Percentiles rank a stretch among this genome's conserved stretches.
phyloP scores from a whole-genome alignment of 2,329 filamentous ascomycete genomes.

The Calonectria hawksworthii region DNA sequence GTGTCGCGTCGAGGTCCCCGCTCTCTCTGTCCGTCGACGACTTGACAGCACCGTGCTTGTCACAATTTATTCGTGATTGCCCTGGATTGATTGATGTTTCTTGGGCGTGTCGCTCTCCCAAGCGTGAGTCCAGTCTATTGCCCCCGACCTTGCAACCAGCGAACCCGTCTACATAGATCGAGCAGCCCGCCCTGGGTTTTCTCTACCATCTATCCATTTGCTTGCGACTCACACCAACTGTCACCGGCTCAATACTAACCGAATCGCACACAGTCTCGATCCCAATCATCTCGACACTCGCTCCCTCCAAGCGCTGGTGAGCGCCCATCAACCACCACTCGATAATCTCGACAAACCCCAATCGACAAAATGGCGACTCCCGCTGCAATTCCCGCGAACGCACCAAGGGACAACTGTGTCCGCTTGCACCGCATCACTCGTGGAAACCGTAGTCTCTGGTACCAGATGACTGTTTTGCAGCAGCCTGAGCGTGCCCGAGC shows the following conservation, averaged over 20 bases:
- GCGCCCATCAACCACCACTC: neutral
- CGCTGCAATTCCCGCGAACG: conserved; percentile 46
- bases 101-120: conserved; percentile 31
- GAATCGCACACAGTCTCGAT: conserved; percentile 28
- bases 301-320: conserved; percentile 23
- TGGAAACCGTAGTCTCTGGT: conserved; percentile 83
- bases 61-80: conserved; percentile 28
- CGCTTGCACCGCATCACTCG: conserved; percentile 69
- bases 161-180: conserved; percentile 17
- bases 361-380: conserved; percentile 51
- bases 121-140: conserved; percentile 35
- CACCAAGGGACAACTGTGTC: conserved; percentile 57
- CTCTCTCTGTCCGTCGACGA: conserved; percentile 26
- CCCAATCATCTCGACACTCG: conserved; percentile 21
- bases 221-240: conserved; percentile 15
- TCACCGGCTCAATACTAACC: conserved; percentile 28
- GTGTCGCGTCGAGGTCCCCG: conserved; percentile 39
- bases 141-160: conserved; percentile 20
- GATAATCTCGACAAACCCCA: conserved; percentile 11
- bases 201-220: conserved; percentile 23
- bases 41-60: conserved; percentile 28
- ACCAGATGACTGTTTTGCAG: conserved; percentile 88
- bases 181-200: conserved; percentile 18
- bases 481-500: conserved; percentile 95
- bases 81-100: conserved; percentile 30